Evolutionary conservation across 805 yeast species (phyloP).

Genomic region (Wickerhamomyces kurtzmanii): DNA sequence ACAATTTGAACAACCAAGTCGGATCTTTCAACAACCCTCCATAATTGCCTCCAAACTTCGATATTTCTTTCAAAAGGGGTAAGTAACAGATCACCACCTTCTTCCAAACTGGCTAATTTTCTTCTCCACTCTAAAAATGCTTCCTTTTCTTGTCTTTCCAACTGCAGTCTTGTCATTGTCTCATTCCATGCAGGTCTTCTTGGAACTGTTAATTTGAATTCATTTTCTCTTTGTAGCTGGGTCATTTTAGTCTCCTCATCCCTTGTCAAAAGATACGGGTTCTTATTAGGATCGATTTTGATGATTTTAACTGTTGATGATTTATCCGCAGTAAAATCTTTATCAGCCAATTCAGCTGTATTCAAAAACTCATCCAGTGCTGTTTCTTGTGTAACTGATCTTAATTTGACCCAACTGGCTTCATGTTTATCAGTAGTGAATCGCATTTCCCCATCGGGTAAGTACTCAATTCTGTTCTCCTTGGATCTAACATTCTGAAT

Average conservation of each 20-base stretch:
- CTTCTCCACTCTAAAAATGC: conserved; percentile 94
- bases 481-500: conserved; percentile 63
- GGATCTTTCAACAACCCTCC: conserved; percentile 96
- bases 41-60: conserved; percentile 96
- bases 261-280: conserved; percentile 52
- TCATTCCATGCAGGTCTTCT: conserved; percentile 85
- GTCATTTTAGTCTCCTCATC: conserved; percentile 58
- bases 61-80: conserved; percentile 96
- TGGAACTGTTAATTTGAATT: conserved; percentile 73
- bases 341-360: conserved; percentile 93
- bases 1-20: conserved; percentile 94
- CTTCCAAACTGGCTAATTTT: conserved; percentile 75
- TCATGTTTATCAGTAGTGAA: conserved; percentile 80
- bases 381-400: conserved; percentile 92
- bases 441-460: conserved; percentile 84
- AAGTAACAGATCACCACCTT: conserved; percentile 71
- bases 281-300: conserved; percentile 47
- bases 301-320: conserved; percentile 77
- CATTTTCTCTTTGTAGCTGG: conserved; percentile 56
- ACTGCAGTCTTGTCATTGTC: conserved; percentile 59
- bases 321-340: conserved; percentile 91
- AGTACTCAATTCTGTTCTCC: conserved; percentile 58
- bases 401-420: conserved; percentile 80
- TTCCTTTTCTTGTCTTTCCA: conserved; percentile 81
- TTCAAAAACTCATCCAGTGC: conserved; percentile 89